Percentiles rank a stretch among this genome's conserved stretches.
Conservation (phyloP, 192 early-diverging fungal genomes). For the Coemansia reversa region DNA sequence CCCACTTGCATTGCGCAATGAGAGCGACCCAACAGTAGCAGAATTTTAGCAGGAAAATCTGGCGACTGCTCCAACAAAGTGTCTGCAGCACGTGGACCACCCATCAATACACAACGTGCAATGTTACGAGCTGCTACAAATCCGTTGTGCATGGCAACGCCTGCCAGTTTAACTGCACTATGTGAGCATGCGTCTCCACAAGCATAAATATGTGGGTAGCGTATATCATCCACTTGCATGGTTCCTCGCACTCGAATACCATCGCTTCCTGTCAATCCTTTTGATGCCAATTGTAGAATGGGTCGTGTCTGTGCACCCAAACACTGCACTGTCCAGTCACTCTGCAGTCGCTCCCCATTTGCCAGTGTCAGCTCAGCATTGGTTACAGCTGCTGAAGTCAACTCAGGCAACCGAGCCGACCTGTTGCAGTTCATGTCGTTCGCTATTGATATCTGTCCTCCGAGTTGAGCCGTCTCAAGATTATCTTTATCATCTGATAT, state of each 20-base stretch:
- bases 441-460: too few relatives aligned
- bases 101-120: conserved; percentile 15
- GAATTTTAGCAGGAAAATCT: conserved; percentile 23
- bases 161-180: conserved; percentile 42
- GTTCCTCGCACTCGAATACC: conserved; percentile 60
- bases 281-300: conserved; percentile 8
- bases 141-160: conserved; percentile 41
- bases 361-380: conserved; percentile 17
- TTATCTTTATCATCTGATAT: conserved; percentile 23
- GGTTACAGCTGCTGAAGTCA: not conserved
- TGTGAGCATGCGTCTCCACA: conserved; percentile 65
- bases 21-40: conserved; percentile 42
- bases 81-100: not conserved
- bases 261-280: not conserved
- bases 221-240: conserved; percentile 62
- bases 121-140: conserved; percentile 44
- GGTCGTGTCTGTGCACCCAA: conserved; percentile 15
- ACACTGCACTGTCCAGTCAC: conserved; percentile 33
- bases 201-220: conserved; percentile 68
- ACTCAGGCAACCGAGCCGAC: not conserved
- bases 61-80: conserved; percentile 11
- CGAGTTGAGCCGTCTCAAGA: too few relatives aligned
- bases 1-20: conserved; percentile 32
- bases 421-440: not conserved
- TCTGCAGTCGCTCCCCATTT: conserved; percentile 4